Evolutionary conservation across 129 eudicot species (phyloP).

Genomic region (Apium graveolens): DNA sequence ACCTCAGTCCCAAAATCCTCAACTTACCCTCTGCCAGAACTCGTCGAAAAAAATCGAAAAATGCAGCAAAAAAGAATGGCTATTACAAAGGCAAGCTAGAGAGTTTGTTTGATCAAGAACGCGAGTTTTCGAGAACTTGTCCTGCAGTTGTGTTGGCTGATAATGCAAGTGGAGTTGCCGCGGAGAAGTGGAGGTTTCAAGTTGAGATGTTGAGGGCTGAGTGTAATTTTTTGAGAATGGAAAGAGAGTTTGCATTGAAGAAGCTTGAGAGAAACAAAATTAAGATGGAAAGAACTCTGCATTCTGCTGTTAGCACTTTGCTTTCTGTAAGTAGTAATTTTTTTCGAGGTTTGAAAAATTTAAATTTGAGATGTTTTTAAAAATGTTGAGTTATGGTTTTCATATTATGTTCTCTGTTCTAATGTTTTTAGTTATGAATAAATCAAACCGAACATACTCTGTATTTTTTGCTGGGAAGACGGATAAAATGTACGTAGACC

Average conservation of each 20-base stretch:
- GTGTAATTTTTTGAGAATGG: constrained; percentile 73
- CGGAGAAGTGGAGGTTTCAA: constrained; percentile 85
- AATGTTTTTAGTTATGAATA: background rate
- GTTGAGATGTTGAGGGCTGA: constrained; percentile 90
- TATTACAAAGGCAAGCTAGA: constrained; percentile 41
- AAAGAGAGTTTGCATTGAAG: constrained; percentile 66
- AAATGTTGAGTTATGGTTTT: background rate
- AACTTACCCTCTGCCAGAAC: constrained; percentile 62
- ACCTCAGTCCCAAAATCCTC: constrained; percentile 71
- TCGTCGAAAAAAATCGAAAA: constrained; percentile 45
- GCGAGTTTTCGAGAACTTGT: constrained; percentile 26
- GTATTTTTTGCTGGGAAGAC: background rate
- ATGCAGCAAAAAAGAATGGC: constrained; percentile 1
- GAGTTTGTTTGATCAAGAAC: constrained; percentile 53
- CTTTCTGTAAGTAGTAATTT: constrained; percentile 51
- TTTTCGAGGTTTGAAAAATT: background rate
- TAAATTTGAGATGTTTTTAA: background rate
- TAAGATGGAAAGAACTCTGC: constrained; percentile 47
- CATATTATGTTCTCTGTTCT: background rate
- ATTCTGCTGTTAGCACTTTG: constrained; percentile 64
- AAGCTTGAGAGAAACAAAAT: constrained; percentile 61
- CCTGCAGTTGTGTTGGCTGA: constrained; percentile 31
- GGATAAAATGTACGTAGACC: background rate
- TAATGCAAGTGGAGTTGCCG: constrained; percentile 32
- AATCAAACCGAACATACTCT: background rate